Percentiles rank a stretch among this genome's conserved stretches.
These are phyloP conservation scores for Leccinum pellstonianum DNA, from an alignment of 768 basidiomycete species.

Conservation along the genomic window DNA sequence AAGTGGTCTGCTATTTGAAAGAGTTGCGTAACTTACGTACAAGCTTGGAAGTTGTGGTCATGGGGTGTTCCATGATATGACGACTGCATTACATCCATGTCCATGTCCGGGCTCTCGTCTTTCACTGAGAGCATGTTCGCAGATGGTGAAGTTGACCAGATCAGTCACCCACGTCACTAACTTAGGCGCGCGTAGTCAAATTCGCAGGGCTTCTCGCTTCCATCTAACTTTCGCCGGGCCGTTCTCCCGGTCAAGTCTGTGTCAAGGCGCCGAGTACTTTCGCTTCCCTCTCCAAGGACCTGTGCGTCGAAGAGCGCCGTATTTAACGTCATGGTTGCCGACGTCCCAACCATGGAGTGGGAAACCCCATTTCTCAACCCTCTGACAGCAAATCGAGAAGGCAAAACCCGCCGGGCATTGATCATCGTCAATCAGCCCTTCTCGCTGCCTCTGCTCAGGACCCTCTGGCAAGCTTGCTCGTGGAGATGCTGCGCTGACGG, in stretches of 20 bases:
- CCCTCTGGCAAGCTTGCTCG: conserved; percentile 52
- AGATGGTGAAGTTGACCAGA: too few relatives aligned
- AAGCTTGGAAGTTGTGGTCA: too few relatives aligned
- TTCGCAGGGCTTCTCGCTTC: too few relatives aligned
- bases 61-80: too few relatives aligned
- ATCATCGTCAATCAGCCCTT: conserved; percentile 94
- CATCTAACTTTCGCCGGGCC: background rate
- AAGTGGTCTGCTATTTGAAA: too few relatives aligned
- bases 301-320: background rate
- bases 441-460: conserved; percentile 54
- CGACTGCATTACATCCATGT: too few relatives aligned
- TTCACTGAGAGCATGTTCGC: too few relatives aligned
- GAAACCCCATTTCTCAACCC: conserved; percentile 27
- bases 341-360: conserved; percentile 20
- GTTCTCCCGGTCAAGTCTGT: background rate
- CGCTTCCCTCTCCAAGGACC: background rate
- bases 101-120: too few relatives aligned
- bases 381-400: background rate
- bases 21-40: too few relatives aligned
- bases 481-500: conserved; percentile 82
- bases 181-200: too few relatives aligned
- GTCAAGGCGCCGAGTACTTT: background rate
- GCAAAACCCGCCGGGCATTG: conserved; percentile 45
- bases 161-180: too few relatives aligned
- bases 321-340: conserved; percentile 2